Conservation (phyloP, 2,329 filamentous ascomycete species). For the Claviceps sp. region DNA sequence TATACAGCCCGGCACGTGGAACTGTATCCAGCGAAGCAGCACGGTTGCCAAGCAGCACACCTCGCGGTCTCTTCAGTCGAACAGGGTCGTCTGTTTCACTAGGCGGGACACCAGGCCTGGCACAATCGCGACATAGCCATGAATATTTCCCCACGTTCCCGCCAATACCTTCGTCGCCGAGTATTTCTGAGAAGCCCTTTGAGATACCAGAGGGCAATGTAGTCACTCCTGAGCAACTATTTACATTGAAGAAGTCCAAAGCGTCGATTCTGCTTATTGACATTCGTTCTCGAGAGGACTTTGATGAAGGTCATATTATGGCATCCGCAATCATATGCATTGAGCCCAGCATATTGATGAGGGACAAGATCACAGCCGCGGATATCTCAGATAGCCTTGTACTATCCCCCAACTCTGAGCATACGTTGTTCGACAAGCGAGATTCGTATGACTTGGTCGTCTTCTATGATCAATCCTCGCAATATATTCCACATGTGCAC, state of each 20-base stretch:
- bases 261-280: constrained; percentile 69
- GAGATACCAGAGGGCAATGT: constrained; percentile 38
- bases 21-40: constrained; percentile 52
- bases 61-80: constrained; percentile 48
- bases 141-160: constrained; percentile 19
- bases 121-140: constrained; percentile 15
- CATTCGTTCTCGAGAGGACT: constrained; percentile 65
- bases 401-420: constrained; percentile 61
- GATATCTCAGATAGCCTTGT: constrained; percentile 55
- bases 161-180: constrained; percentile 13
- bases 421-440: constrained; percentile 55
- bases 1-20: constrained; percentile 66
- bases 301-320: constrained; percentile 81
- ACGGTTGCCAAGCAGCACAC: constrained; percentile 50
- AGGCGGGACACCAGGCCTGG: constrained; percentile 15
- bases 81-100: constrained; percentile 38
- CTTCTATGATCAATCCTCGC: constrained; percentile 67
- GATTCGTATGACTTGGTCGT: constrained; percentile 77
- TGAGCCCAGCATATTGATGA: constrained; percentile 61
- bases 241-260: constrained; percentile 49
- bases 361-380: constrained; percentile 50
- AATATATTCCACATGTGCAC: constrained; percentile 29
- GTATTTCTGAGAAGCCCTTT: constrained; percentile 26
- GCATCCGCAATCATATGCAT: constrained; percentile 76
- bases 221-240: constrained; percentile 57